These are phyloP conservation scores for Candida manassasensis DNA, from an alignment of 805 yeast genomes.

Conservation along the genomic window DNA sequence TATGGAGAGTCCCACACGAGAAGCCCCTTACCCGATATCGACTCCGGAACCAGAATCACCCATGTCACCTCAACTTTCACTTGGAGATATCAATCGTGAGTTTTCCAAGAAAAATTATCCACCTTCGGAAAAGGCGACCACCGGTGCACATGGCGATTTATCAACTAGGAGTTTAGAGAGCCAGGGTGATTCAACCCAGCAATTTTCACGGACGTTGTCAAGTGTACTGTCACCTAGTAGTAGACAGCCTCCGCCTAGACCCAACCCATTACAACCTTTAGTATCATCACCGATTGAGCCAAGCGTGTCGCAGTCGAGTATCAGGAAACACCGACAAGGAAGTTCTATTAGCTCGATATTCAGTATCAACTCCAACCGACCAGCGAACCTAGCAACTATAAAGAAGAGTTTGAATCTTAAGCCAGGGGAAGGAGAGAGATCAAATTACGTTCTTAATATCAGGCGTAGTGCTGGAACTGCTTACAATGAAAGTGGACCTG, in stretches of 20 bases:
- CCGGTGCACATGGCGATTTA: not conserved
- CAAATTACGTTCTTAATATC: slow-evolving; percentile 44
- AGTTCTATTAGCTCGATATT: slow-evolving; percentile 33
- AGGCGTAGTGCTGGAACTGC: slow-evolving; percentile 46
- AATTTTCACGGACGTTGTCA: not conserved
- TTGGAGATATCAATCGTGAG: not conserved
- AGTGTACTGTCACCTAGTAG: not conserved
- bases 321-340: slow-evolving; percentile 12
- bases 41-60: slow-evolving; percentile 3
- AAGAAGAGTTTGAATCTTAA: slow-evolving; percentile 31
- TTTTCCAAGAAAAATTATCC: not conserved
- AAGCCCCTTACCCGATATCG: slow-evolving; percentile 2
- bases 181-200: not conserved
- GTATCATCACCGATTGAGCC: slow-evolving; percentile 2
- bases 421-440: slow-evolving; percentile 49
- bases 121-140: not conserved
- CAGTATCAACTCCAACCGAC: slow-evolving; percentile 28
- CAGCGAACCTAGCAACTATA: slow-evolving; percentile 34
- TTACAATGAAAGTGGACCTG: slow-evolving; percentile 43
- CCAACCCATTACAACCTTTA: not conserved
- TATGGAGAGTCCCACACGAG: not conserved
- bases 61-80: not conserved
- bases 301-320: not conserved
- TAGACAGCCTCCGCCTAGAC: slow-evolving; percentile 1
- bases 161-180: not conserved